These are phyloP conservation scores for Phaeosphaeriaceae sp. DNA, from an alignment of 2,329 filamentous ascomycete genomes.

Conservation along the genomic window DNA sequence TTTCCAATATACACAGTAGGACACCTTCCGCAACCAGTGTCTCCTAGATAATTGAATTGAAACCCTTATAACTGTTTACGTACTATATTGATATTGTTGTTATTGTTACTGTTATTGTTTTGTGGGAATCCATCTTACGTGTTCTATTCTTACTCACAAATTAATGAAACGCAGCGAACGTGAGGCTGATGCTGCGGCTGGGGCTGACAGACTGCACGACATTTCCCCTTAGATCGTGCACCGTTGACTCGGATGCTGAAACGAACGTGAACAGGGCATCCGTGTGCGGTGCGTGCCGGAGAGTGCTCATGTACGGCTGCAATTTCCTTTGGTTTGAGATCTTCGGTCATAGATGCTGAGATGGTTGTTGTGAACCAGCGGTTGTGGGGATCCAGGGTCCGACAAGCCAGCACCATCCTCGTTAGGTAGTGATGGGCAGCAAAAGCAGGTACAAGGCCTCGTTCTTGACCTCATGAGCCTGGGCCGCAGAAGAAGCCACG, in stretches of 20 bases:
- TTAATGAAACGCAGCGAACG: neutral
- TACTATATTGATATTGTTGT: no score
- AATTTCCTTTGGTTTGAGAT: neutral
- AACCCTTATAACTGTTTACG: no score
- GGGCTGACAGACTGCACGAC: neutral
- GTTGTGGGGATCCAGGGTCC: slow-evolving; percentile 2
- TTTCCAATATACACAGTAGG: no score
- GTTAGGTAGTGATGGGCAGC: neutral
- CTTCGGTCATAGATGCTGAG: neutral
- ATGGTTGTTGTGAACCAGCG: neutral
- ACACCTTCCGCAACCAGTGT: no score
- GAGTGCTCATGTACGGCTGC: neutral
- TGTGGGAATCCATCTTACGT: no score
- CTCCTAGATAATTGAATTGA: neutral
- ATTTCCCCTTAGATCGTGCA: neutral
- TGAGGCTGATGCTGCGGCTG: slow-evolving; percentile 2
- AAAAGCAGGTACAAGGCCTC: slow-evolving; percentile 1
- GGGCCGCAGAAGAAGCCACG: neutral
- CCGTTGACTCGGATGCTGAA: slow-evolving; percentile 1
- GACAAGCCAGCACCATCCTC: neutral
- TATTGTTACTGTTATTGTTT: no score
- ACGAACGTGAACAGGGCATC: neutral
- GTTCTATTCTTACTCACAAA: neutral
- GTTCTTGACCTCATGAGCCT: slow-evolving; percentile 1
- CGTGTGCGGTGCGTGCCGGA: neutral